Base-by-base conservation (phyloP, 208 protist species). In the Leptomonas seymouri region DNA sequence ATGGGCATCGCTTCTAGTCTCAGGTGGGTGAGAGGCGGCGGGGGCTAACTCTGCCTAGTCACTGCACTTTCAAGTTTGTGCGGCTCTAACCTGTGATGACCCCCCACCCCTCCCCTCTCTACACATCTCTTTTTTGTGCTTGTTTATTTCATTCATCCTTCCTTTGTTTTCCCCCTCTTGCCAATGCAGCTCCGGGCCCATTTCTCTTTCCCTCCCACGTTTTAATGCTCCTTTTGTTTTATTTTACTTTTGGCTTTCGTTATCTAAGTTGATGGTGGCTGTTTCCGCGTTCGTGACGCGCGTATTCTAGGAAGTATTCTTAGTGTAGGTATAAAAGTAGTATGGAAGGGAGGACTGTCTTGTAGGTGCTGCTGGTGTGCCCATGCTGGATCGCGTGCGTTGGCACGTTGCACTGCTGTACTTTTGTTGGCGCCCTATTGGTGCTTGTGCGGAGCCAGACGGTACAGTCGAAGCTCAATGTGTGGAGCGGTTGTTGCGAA, bases 161-260 rank as follows among this genome's bases (percentile, higher is more conserved):
- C 51, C 8, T 49, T 56, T 21, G 49, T 60, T 12, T 56, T n/a
- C 21, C 15, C 6, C 48, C 48, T 67, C n/a, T 57, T 57, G 51
- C 51, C 44, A 58, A 58, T 58, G 34, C 20, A 31, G 21, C 56
- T n/a, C 54, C 54, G 12, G 28, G 9, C 44, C 1, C 16, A 25
- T n/a, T 39, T 34, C 28, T 30, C 53, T 15, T 28, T 25, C 11
- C 5, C 49, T 21, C 5, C 31, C 11, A 9, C 23, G 8, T 45
- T 28, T 21, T 49, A 14, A 28, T 49, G 39, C 2, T 53, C 23
- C 31, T 49, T 64, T 53, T 42, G 21, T 49, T 15, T 59, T 59
- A 5, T 36, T 44, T 59, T 39, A 9, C 34, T 39, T 39, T 39
- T 39, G 34, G 34, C 9, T 59, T 59, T 36, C 3, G n/a, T 44